Percentiles rank a stretch among this genome's conserved stretches.
Evolutionary conservation across 1,284 basidiomycete species (phyloP).

Genomic region (Ganoderma boninense): DNA sequence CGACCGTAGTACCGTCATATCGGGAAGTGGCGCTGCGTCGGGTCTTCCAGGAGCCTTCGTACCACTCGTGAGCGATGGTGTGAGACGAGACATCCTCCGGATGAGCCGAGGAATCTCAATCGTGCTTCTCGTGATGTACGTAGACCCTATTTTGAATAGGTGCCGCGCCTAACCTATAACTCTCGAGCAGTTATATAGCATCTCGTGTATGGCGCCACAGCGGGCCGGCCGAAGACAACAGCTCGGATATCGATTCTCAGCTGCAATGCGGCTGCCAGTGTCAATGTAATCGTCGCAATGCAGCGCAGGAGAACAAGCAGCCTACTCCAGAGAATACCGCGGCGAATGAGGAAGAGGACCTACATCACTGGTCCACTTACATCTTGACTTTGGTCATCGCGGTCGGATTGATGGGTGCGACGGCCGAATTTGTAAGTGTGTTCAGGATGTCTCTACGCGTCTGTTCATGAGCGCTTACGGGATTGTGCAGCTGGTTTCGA

Average conservation of each 20-base stretch:
- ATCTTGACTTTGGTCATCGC: constrained; percentile 53
- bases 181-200: constrained; percentile 57
- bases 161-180: neutral
- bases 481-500: constrained; percentile 61
- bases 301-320: neutral
- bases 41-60: constrained; percentile 9
- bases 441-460: neutral
- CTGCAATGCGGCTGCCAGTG: neutral
- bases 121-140: constrained; percentile 66
- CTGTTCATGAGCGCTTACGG: neutral
- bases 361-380: constrained; percentile 67
- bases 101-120: constrained; percentile 71
- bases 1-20: constrained; percentile 45
- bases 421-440: constrained; percentile 69
- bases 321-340: neutral
- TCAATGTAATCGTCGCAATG: neutral
- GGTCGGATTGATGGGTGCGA: constrained; percentile 67
- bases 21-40: neutral
- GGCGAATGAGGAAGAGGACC: constrained; percentile 56
- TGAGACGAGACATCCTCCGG: constrained; percentile 49
- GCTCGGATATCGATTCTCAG: neutral
- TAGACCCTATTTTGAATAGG: constrained; percentile 8
- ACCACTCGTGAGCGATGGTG: constrained; percentile 40
- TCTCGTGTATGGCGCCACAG: constrained; percentile 57
- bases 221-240: neutral